phyloP scores from a whole-genome alignment of 106 monocot species.

The Hemerocallis citrina region DNA sequence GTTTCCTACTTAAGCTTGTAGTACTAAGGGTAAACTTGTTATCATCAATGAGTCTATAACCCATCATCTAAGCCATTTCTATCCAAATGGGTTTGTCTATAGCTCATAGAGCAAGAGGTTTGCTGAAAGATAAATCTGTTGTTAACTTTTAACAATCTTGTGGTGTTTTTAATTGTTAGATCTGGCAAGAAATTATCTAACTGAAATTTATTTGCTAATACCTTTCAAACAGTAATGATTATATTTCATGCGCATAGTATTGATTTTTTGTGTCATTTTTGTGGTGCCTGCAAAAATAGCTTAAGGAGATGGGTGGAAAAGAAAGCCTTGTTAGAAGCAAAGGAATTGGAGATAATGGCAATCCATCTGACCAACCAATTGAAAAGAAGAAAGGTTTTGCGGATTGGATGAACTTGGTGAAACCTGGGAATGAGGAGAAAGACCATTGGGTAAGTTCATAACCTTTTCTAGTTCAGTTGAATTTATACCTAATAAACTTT shows the following conservation, averaged over 20 bases:
- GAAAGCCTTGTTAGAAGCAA: conserved; percentile 27
- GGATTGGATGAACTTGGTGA: conserved; percentile 79
- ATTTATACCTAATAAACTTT: too few relatives aligned
- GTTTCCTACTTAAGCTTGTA: too few relatives aligned
- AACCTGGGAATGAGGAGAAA: conserved; percentile 83
- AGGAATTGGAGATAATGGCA: conserved; percentile 37
- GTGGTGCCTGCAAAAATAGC: conserved; percentile 14
- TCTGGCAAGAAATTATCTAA: not conserved
- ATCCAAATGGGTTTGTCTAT: not conserved
- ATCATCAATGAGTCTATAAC: not conserved
- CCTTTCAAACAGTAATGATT: not conserved
- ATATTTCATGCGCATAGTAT: too few relatives aligned
- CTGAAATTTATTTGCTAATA: too few relatives aligned
- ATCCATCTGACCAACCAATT: conserved; percentile 44
- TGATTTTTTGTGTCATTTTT: not conserved
- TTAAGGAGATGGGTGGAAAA: conserved; percentile 85
- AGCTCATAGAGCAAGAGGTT: not conserved
- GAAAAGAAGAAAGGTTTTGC: conserved; percentile 67
- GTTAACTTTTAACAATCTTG: not conserved
- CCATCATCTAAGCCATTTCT: too few relatives aligned
- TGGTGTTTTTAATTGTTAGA: not conserved
- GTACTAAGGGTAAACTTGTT: not conserved
- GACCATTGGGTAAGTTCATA: conserved; percentile 75
- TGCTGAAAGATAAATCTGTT: not conserved
- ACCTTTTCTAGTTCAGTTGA: not conserved